Conservation (phyloP, 371 early-diverging fungal genomes). For the Saksenaea oblongispora region DNA sequence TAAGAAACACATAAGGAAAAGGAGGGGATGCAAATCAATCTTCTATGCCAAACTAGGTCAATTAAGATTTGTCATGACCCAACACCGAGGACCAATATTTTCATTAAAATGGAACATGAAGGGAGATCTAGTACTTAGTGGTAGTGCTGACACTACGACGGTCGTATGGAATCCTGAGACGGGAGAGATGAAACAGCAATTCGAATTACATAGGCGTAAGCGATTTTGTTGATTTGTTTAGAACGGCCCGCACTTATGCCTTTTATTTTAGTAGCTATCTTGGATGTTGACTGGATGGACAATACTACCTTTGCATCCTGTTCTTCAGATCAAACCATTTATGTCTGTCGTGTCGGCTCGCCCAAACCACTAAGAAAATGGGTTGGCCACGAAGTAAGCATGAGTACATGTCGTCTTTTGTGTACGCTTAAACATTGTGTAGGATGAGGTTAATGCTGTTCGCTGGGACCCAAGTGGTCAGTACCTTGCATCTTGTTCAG, state of each 20-base stretch:
- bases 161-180: conserved; percentile 85
- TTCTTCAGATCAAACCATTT: conserved; percentile 81
- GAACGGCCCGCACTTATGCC: background rate
- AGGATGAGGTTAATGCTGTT: conserved; percentile 86
- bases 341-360: conserved; percentile 76
- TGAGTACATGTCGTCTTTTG: background rate
- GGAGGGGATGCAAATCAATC: background rate
- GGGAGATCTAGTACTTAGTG: conserved; percentile 80
- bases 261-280: conserved; percentile 54
- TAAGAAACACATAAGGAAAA: background rate
- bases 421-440: background rate
- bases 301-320: conserved; percentile 90
- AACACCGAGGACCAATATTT: conserved; percentile 85
- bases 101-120: conserved; percentile 85
- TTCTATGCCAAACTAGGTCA: conserved; percentile 50
- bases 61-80: conserved; percentile 65
- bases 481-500: conserved; percentile 89
- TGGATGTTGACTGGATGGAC: conserved; percentile 95
- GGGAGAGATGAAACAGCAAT: conserved; percentile 79
- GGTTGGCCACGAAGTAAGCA: conserved; percentile 68
- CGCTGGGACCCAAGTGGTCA: conserved; percentile 85
- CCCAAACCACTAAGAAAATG: conserved; percentile 68
- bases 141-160: conserved; percentile 80
- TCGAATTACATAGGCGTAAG: conserved; percentile 74
- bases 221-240: background rate